Conservation (phyloP, 129 eudicot species). For the Silybum marianum region DNA sequence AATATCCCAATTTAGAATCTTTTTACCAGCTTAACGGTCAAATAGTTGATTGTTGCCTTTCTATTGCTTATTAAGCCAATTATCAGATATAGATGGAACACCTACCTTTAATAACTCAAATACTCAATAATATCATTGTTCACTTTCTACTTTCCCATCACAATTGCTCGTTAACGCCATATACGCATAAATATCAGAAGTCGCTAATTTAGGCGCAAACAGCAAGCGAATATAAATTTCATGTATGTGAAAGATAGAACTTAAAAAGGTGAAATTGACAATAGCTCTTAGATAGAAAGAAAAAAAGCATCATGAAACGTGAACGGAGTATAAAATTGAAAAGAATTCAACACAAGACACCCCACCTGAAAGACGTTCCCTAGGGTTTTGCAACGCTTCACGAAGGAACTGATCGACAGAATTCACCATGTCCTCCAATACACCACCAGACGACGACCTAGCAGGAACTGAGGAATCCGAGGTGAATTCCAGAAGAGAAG, state of each 20-base stretch:
- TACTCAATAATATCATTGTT: not conserved
- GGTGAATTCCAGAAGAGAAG: slow-evolving; percentile 19
- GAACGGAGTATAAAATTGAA: not conserved
- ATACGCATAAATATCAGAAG: not conserved
- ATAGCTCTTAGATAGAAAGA: not conserved
- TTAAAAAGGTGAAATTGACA: not conserved
- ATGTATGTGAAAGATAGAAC: not conserved
- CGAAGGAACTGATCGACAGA: slow-evolving; percentile 89
- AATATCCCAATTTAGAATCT: not conserved
- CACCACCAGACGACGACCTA: slow-evolving; percentile 31
- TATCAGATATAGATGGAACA: not conserved
- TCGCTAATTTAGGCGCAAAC: not conserved
- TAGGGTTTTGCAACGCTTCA: slow-evolving; percentile 93
- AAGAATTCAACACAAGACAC: not conserved
- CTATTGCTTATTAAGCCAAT: not conserved
- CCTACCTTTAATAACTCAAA: not conserved
- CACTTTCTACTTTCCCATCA: slow-evolving; percentile 4
- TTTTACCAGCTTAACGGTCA: not conserved
- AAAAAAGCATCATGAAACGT: not conserved
- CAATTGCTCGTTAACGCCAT: not conserved
- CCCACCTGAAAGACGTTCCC: slow-evolving; percentile 76
- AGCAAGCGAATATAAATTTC: not conserved
- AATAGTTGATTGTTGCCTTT: no score
- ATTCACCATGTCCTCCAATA: slow-evolving; percentile 56
- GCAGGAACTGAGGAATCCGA: slow-evolving; percentile 22